Evolutionary conservation across 1,284 basidiomycete genomes (phyloP), one percentile per base, ranked within the genome.

Genomic region (Irpex sp.): DNA sequence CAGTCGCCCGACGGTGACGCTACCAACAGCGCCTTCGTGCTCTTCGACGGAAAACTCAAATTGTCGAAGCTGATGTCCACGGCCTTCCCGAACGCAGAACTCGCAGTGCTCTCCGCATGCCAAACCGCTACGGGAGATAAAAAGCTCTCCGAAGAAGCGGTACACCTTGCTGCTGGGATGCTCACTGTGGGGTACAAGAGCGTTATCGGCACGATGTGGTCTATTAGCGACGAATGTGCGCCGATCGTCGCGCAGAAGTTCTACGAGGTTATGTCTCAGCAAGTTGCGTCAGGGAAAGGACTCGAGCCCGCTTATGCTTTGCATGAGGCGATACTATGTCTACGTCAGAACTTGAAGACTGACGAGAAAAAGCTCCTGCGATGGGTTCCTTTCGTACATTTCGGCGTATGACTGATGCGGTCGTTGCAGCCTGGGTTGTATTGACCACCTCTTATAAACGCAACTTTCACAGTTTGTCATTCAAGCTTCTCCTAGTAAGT

Each of bases 21-120:
- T 17, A 55, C 55, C 51, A 51, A 64, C 15, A 68, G 65, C 63
- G 65, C 58, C 5, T 65, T 71, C 59, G 47, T 56, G 15, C 62
- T 72, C 58, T 56, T 61, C 40, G 57, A 65, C 31, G 65, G 60
- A 19, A 54, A 17, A 47, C 64, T 70, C 38, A 31, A 17, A 4
- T 59, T 71, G 9, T 58, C 63, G 5, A 37, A 58, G 51, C 60
- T 72, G 57, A 64, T 65, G 56, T 13, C 13, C 13, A 11, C 11
- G 40, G 11, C 40, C 40, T 5, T 47, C 13, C 31, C 31, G 5
- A 5, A n/a, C 5, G 40, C 40, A 11, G 40, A 47, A 13, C 40
- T 47, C n/a, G 40, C 40, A n/a, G 40, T 47, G n/a, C 40, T 47
- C 40, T 47, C 40, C 11, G 40, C 40, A 47, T 47, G 40, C 40